phyloP scores from a whole-genome alignment of 805 yeast genomes.

The Alloascoidea africana region DNA sequence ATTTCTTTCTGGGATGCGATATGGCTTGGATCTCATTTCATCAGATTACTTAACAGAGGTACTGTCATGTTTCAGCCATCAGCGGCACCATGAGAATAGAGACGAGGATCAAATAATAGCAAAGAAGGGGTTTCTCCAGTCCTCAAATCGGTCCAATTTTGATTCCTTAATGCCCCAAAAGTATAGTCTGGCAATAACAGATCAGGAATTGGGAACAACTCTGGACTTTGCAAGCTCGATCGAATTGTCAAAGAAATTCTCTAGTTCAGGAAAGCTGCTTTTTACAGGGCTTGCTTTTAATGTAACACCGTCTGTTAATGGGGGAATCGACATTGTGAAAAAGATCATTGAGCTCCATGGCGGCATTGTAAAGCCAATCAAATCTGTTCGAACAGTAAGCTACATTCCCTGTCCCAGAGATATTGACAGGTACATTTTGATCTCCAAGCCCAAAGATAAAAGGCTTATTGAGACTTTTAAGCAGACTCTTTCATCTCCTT shows the following conservation, averaged over 20 bases:
- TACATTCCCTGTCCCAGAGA: conserved; percentile 5
- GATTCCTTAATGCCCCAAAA: conserved; percentile 14
- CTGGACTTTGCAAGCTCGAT: conserved; percentile 9
- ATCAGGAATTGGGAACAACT: conserved; percentile 17
- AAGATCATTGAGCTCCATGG: conserved; percentile 52
- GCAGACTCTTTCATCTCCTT: no score
- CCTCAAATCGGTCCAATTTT: no score
- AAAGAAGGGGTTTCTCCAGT: background rate
- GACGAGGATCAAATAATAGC: conserved; percentile 8
- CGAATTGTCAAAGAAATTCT: background rate
- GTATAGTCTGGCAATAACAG: conserved; percentile 19
- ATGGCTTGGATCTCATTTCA: conserved; percentile 18
- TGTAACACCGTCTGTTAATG: conserved; percentile 41
- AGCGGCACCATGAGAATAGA: no score
- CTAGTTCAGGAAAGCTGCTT: conserved; percentile 16
- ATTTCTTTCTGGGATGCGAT: conserved; percentile 56
- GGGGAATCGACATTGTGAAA: conserved; percentile 40
- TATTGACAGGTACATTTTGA: background rate
- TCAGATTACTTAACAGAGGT: conserved; percentile 4
- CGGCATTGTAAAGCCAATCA: conserved; percentile 17
- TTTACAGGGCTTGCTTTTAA: conserved; percentile 36
- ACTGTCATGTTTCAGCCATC: no score
- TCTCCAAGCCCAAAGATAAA: background rate
- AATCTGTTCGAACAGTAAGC: conserved; percentile 11
- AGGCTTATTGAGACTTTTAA: background rate